Percentiles rank a stretch among this genome's conserved stretches.
Conservation (phyloP, 768 basidiomycete species). For the Stropharia rugosoannulata region DNA sequence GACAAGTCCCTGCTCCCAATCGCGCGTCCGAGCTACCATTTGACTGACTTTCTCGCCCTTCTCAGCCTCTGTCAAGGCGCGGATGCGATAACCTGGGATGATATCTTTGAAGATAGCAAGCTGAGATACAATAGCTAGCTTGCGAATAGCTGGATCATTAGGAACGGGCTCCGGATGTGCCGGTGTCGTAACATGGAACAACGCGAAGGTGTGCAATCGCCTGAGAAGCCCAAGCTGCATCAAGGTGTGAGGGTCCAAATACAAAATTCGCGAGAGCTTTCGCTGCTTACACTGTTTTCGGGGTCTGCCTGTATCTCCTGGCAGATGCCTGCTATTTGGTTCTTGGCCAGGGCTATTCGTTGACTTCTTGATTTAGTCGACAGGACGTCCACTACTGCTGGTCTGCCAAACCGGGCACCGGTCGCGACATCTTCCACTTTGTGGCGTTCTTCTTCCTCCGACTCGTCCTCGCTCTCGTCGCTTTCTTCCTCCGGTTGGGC, state of each 20-base stretch:
- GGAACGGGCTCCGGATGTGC: conserved; percentile 66
- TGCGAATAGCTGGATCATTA: conserved; percentile 83
- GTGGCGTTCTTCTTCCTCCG: conserved; percentile 20
- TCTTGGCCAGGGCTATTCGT: conserved; percentile 78
- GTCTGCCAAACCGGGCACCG: conserved; percentile 86
- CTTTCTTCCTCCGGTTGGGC: conserved; percentile 25
- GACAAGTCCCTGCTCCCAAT: conserved; percentile 95
- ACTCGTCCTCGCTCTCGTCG: conserved; percentile 30
- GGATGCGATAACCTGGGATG: conserved; percentile 94
- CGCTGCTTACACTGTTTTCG: conserved; percentile 79
- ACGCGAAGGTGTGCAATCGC: conserved; percentile 87
- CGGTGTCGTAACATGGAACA: conserved; percentile 67
- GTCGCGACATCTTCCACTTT: conserved; percentile 72
- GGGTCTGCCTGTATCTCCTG: conserved; percentile 94
- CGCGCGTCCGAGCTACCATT: conserved; percentile 84
- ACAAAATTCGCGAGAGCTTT: not conserved
- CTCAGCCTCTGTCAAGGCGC: conserved; percentile 86
- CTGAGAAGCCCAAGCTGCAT: conserved; percentile 81
- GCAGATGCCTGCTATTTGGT: conserved; percentile 91
- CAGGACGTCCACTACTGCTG: conserved; percentile 73
- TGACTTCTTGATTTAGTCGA: conserved; percentile 61
- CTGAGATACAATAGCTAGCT: conserved; percentile 86
- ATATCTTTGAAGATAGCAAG: conserved; percentile 95
- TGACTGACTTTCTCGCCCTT: conserved; percentile 93
- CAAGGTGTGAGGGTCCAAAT: not conserved